Evolutionary conservation across 305 asterid genomes (phyloP).

Genomic region (Plantago coronopus): DNA sequence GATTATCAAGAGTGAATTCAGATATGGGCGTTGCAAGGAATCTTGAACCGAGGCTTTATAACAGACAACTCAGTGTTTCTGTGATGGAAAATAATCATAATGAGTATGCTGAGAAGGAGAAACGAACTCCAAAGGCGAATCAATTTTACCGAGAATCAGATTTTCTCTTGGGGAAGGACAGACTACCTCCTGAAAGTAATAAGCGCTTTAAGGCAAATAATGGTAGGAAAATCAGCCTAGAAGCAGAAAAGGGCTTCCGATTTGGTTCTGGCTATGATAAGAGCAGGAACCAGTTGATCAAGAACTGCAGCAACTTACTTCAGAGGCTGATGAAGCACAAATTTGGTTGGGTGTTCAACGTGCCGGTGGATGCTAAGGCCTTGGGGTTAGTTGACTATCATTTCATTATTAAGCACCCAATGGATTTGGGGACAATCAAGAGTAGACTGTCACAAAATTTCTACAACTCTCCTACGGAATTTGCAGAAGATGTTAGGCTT

Average conservation of each 20-base stretch:
- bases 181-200: slow-evolving; percentile 61
- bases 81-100: slow-evolving; percentile 44
- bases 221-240: slow-evolving; percentile 35
- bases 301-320: slow-evolving; percentile 53
- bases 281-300: slow-evolving; percentile 38
- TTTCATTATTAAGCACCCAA: slow-evolving; percentile 58
- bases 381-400: slow-evolving; percentile 59
- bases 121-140: slow-evolving; percentile 83
- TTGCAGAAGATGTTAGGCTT: slow-evolving; percentile 71
- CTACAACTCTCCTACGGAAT: slow-evolving; percentile 60
- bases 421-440: slow-evolving; percentile 73
- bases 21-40: slow-evolving; percentile 45
- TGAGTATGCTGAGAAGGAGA: slow-evolving; percentile 70
- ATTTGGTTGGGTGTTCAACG: slow-evolving; percentile 73
- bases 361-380: slow-evolving; percentile 53
- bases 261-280: slow-evolving; percentile 39
- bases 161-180: slow-evolving; percentile 71
- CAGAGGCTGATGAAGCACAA: slow-evolving; percentile 74
- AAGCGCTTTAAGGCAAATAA: slow-evolving; percentile 51
- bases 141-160: slow-evolving; percentile 65
- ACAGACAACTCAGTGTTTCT: slow-evolving; percentile 56
- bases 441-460: slow-evolving; percentile 39
- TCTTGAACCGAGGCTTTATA: slow-evolving; percentile 43
- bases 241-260: too few species aligned
- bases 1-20: slow-evolving; percentile 48